These are phyloP conservation scores for Cucurbita ficifolia DNA, from an alignment of 306 rosid species.

Conservation along the genomic window DNA sequence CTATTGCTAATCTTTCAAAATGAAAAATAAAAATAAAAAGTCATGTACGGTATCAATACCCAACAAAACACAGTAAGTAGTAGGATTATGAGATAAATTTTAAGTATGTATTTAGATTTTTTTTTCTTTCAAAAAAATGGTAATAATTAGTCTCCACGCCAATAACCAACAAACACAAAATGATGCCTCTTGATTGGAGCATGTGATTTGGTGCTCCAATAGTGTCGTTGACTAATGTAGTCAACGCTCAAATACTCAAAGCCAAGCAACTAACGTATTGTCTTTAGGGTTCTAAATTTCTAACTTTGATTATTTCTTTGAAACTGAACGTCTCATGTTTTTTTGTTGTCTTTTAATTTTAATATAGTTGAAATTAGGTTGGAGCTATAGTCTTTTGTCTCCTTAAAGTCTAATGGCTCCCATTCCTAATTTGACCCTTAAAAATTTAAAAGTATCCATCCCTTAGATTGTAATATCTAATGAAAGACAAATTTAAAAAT, in stretches of 20 bases:
- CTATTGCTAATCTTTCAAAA: too few species aligned
- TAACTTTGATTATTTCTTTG: neutral
- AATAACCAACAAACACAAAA: neutral
- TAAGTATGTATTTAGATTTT: neutral
- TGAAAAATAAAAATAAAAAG: too few species aligned
- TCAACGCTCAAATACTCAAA: neutral
- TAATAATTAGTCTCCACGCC: constrained; percentile 2
- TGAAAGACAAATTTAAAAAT: too few species aligned
- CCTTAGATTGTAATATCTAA: too few species aligned
- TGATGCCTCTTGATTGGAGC: neutral
- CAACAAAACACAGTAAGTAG: neutral
- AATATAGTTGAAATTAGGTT: neutral
- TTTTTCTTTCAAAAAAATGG: neutral
- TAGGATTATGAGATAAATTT: neutral
- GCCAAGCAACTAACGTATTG: neutral
- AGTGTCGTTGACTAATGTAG: neutral
- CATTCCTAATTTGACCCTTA: neutral
- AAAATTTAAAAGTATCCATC: neutral
- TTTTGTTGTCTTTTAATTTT: neutral
- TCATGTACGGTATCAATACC: neutral
- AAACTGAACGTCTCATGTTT: neutral
- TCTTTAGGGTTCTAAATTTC: neutral
- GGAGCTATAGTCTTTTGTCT: neutral
- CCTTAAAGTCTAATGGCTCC: neutral
- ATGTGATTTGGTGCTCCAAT: neutral